These are phyloP conservation scores for Boletus subparvulus DNA, from an alignment of 768 basidiomycete genomes.

Conservation along the genomic window DNA sequence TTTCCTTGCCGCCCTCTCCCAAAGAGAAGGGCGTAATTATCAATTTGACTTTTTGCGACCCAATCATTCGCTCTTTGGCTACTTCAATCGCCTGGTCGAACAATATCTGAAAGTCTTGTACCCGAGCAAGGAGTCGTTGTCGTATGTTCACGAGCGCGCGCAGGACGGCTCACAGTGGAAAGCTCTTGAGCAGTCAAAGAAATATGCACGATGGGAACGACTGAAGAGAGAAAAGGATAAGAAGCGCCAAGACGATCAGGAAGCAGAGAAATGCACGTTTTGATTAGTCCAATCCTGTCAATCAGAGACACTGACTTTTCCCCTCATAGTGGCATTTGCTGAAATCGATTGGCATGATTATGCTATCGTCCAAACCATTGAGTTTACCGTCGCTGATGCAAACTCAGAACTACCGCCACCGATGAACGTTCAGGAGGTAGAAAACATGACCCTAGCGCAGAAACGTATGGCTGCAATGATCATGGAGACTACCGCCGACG, in stretches of 20 bases:
- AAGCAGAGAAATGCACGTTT: conserved; percentile 82
- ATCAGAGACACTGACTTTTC: conserved; percentile 2
- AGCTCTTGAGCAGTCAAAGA: conserved; percentile 69
- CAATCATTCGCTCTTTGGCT: conserved; percentile 92
- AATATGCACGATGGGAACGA: conserved; percentile 87
- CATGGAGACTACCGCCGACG: conserved; percentile 90
- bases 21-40: conserved; percentile 90
- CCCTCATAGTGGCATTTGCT: conserved; percentile 76
- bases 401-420: conserved; percentile 93
- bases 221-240: conserved; percentile 81
- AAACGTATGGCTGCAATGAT: conserved; percentile 98
- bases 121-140: conserved; percentile 74
- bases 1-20: conserved; percentile 83
- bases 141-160: conserved; percentile 66
- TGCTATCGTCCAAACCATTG: conserved; percentile 96
- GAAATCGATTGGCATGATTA: conserved; percentile 99
- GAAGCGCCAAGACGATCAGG: conserved; percentile 85
- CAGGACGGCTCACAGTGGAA: conserved; percentile 72
- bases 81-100: conserved; percentile 96
- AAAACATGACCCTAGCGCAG: conserved; percentile 95
- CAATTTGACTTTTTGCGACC: conserved; percentile 98
- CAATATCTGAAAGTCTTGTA: conserved; percentile 91
- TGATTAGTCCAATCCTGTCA: neutral
- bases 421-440: conserved; percentile 91
- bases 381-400: conserved; percentile 92